Base-by-base conservation (phyloP, 75 land plant genomes). In the Selaginella tamariscina region DNA sequence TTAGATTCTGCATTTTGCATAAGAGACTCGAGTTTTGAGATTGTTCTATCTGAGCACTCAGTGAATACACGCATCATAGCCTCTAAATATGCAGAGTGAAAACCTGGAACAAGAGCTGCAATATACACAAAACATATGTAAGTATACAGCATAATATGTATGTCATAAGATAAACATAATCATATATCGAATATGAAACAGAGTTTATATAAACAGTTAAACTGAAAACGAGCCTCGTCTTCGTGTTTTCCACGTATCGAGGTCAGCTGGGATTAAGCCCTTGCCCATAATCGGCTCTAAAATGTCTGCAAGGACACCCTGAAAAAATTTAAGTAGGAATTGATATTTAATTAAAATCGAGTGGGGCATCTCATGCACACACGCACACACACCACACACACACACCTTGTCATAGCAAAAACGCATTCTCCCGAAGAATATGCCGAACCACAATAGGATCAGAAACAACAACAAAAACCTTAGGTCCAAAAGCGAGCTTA, bases 71-170 rank as follows among this genome's bases (percentile, higher is more conserved):
- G 80, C 39, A 80, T 79, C 98, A 94, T 94, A 18, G 96, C 91
- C 73, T 94, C 98, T 78, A 94, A 71, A 80, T 85, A 94, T 32
- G 83, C 77, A 22, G 87, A 32, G 77, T 94, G 98, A 72, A 94
- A 94, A 2, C 87, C 96, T 28, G 98, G 98, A 56, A 88, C 84
- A 73, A 90, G 83, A 68, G 89, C 98, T 94, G 96, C 49, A 39
- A 5, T 5, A 39, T 5, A 5, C 49, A 39, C 49, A 39, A n/a
- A n/a, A n/a, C 49, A 39, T 15, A 5, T 39, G 49, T 39, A 5
- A 39, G 15, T 5, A 5, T 5, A 5, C 49, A 5, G 49, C 49
- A 39, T 39, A 5, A 39, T 5, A 39, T 5, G 49, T 39, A 39
- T n/a, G n/a, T n/a, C n/a, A n/a, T n/a, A n/a, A n/a, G n/a, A n/a